These are phyloP conservation scores for Hanseniaspora valbyensis DNA, from an alignment of 805 yeast genomes.

Conservation along the genomic window DNA sequence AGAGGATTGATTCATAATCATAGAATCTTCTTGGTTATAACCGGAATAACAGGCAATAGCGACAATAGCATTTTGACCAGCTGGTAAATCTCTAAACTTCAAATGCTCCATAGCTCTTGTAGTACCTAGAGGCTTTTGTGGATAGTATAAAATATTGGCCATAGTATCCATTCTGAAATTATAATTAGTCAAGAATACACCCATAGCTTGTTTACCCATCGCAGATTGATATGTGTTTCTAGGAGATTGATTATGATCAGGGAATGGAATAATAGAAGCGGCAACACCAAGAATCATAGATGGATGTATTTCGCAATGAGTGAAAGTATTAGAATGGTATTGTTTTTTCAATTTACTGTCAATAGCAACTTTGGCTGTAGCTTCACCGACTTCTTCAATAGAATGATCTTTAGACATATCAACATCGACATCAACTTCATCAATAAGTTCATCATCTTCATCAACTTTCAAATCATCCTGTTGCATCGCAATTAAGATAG, in stretches of 20 bases:
- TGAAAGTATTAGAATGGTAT: slow-evolving; percentile 68
- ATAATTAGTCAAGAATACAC: slow-evolving; percentile 91
- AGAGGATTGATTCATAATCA: slow-evolving; percentile 98
- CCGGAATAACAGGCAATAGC: slow-evolving; percentile 98
- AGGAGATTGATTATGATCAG: slow-evolving; percentile 98
- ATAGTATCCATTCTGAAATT: slow-evolving; percentile 97
- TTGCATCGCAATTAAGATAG: slow-evolving; percentile 96
- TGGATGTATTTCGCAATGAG: slow-evolving; percentile 99
- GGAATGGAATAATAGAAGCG: slow-evolving; percentile 98
- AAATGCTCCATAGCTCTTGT: slow-evolving; percentile 96
- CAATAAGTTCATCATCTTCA: slow-evolving; percentile 27
- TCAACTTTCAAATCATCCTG: slow-evolving; percentile 86
- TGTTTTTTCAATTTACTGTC: slow-evolving; percentile 78
- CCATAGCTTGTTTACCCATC: slow-evolving; percentile 99
- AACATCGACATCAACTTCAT: slow-evolving; percentile 3
- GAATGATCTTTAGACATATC: slow-evolving; percentile 31
- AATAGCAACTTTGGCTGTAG: slow-evolving; percentile 33
- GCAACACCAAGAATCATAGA: slow-evolving; percentile 98
- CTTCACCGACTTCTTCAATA: slow-evolving; percentile 34
- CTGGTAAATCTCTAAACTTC: slow-evolving; percentile 95
- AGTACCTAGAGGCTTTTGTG: slow-evolving; percentile 96
- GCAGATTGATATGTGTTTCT: slow-evolving; percentile 99
- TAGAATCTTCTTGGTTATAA: slow-evolving; percentile 98
- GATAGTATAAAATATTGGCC: slow-evolving; percentile 95
- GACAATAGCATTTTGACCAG: slow-evolving; percentile 97